Evolutionary conservation across 805 yeast species (phyloP), one percentile per base, ranked within the genome.

Genomic region (Pichia manshurica): DNA sequence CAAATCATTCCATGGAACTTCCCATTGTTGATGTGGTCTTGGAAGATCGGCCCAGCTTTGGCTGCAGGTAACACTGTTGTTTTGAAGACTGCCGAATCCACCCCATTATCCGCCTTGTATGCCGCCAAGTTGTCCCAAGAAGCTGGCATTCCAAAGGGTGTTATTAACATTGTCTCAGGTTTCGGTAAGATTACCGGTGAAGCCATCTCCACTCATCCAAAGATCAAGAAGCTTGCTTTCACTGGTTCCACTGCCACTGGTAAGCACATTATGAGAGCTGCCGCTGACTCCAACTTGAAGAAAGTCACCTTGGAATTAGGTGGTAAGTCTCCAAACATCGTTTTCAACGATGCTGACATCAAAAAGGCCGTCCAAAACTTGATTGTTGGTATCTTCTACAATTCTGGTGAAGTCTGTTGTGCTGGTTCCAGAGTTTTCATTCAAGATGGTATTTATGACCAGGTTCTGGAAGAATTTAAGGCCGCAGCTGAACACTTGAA

Each of bases 1-100:
- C 95, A 87, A 68, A 86, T 90, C 63, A 89, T 90, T 56, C 96
- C 97, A 58, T 90, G 97, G 97, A 90, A 90, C 73, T 90, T 88
- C 80, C 97, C 97, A 53, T 70, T 90, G 58, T 76, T 87, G 65
- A 89, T 90, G 93, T 84, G 88, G 73, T 74, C 95, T 25, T 90
- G 97, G 97, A 90, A 90, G 69, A 72, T 90, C 52, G 96, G 90
- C 50, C 96, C 97, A 41, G 95, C 95, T 48, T 68, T 89, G 55
- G 95, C 95, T 48, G 79, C 95, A 46, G 96, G 96, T 70, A 87
- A 88, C 77, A 79, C 89, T 47, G 76, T 86, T 56, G 93, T 90
- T 41, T 71, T 90, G 69, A 90, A 90, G 74, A 78, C 95, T 37
- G 95, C 97, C 48, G 96, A 88, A 73, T 78, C 88, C 52, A 90